phyloP scores from a whole-genome alignment of 1,139 yeast species.

The Pichia norvegensis region DNA sequence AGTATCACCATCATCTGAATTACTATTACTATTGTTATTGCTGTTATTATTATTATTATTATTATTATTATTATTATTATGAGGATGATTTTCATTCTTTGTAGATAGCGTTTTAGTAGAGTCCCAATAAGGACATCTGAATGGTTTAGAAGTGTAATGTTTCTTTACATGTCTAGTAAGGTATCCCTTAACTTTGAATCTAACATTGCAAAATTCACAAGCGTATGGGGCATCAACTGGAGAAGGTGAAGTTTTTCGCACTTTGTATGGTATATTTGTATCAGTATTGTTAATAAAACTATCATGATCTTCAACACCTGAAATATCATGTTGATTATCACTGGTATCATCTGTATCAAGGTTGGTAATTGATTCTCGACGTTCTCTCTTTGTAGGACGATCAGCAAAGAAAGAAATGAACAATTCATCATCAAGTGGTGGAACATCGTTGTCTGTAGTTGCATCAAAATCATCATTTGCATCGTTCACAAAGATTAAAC shows the following conservation, averaged over 20 bases:
- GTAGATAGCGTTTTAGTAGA: slow-evolving; percentile 26
- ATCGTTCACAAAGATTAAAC: background rate
- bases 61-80: too few relatives aligned
- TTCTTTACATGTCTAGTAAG: slow-evolving; percentile 50
- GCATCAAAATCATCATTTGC: slow-evolving; percentile 3
- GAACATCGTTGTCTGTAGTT: too few relatives aligned
- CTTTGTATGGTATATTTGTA: slow-evolving; percentile 2
- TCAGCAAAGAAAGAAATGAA: slow-evolving; percentile 7
- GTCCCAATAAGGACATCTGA: slow-evolving; percentile 41
- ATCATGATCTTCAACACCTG: background rate
- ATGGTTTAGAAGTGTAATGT: slow-evolving; percentile 44
- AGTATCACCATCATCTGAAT: slow-evolving; percentile 16
- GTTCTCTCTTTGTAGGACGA: background rate
- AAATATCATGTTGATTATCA: background rate
- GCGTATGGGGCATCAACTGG: slow-evolving; percentile 2
- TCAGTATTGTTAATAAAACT: background rate
- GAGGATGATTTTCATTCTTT: too few relatives aligned
- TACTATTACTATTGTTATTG: slow-evolving; percentile 19
- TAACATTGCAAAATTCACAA: slow-evolving; percentile 41
- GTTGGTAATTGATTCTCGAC: background rate
- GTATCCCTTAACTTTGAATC: slow-evolving; percentile 49
- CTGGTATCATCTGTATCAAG: background rate
- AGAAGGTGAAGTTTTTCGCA: slow-evolving; percentile 1
- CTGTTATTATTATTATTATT: too few relatives aligned
- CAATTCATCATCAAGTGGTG: slow-evolving; percentile 17